phyloP scores from a whole-genome alignment of 73 alveolate species.

The Tetrahymena malaccensis region DNA sequence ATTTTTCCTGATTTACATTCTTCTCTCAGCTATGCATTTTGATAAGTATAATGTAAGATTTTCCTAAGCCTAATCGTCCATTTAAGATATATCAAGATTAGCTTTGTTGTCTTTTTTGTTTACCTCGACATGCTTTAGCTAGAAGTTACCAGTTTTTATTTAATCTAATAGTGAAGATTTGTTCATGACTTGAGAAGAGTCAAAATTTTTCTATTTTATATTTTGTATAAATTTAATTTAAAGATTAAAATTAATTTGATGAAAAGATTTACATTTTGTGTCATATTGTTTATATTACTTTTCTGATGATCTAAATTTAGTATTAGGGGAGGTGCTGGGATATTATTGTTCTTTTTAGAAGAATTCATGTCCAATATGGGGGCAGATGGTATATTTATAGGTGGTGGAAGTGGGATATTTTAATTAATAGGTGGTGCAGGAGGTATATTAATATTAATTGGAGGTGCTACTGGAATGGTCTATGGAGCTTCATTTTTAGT shows the following conservation, averaged over 20 bases:
- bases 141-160: background rate
- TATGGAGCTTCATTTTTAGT: background rate
- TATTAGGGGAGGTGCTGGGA: background rate
- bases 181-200: background rate
- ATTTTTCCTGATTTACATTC: background rate
- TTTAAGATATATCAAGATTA: background rate
- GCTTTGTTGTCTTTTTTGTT: background rate
- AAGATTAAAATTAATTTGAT: background rate
- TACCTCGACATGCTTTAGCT: background rate
- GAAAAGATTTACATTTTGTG: background rate
- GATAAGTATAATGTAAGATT: background rate
- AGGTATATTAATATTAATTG: background rate
- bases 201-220: background rate
- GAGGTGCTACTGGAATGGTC: background rate
- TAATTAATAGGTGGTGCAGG: background rate
- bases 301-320: background rate
- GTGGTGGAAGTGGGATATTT: background rate
- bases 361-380: background rate
- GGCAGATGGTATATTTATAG: background rate
- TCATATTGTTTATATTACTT: background rate
- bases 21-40: background rate
- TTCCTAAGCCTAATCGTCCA: background rate
- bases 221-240: background rate
- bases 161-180: background rate
- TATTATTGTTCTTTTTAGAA: background rate